phyloP scores from a whole-genome alignment of 1,284 basidiomycete genomes.

The Hymenochaete sp. region DNA sequence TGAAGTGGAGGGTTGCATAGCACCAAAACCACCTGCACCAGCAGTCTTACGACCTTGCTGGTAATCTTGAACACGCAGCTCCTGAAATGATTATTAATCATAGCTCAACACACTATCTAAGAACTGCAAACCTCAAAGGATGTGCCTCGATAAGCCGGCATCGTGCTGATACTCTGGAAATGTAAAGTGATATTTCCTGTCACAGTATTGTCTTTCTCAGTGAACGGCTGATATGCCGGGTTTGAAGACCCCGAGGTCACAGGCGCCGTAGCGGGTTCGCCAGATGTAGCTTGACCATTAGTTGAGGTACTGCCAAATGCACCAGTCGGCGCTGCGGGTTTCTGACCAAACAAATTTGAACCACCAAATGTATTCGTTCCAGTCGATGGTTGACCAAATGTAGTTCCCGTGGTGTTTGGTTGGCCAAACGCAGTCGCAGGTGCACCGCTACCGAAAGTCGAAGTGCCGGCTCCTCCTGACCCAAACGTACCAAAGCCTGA shows the following conservation, averaged over 20 bases:
- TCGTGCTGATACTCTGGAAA: conserved; percentile 26
- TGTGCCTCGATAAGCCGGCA: conserved; percentile 25
- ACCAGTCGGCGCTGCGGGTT: conserved; percentile 22
- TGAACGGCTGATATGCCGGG: conserved; percentile 21
- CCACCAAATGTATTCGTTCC: conserved; percentile 16
- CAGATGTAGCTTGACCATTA: conserved; percentile 14
- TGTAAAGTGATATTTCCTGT: conserved; percentile 20
- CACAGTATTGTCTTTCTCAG: conserved; percentile 23
- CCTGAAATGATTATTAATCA: conserved; percentile 14
- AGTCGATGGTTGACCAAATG: conserved; percentile 28
- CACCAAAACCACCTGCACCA: conserved; percentile 27
- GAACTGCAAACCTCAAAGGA: conserved; percentile 23
- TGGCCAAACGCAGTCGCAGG: conserved; percentile 29
- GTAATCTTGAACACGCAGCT: conserved; percentile 26
- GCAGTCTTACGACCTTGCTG: conserved; percentile 25
- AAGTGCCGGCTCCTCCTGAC: conserved; percentile 38
- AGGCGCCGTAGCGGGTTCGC: conserved; percentile 12
- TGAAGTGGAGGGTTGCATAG: conserved; percentile 24
- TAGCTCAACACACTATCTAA: not conserved
- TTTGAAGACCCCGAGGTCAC: conserved; percentile 21
- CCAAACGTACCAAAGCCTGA: conserved; percentile 23
- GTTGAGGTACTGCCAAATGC: conserved; percentile 22
- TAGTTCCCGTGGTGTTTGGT: conserved; percentile 20
- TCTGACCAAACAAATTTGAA: conserved; percentile 25
- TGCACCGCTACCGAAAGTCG: conserved; percentile 31